Evolutionary conservation across 176 grass and related monocot species (phyloP), one percentile per base, ranked within the genome.

Genomic region (Poa pratensis): DNA sequence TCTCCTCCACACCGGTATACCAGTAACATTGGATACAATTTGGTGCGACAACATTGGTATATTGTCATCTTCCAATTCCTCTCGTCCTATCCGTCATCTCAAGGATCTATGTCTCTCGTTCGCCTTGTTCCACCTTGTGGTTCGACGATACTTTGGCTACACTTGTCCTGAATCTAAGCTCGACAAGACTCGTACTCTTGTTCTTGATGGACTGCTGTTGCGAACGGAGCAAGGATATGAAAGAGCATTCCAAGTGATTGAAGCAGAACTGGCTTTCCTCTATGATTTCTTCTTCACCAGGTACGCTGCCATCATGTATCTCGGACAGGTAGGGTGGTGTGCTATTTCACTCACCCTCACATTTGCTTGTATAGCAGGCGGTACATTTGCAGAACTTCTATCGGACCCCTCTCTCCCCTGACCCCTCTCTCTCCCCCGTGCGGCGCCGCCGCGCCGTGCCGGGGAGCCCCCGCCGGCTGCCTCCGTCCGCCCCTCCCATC

Each of bases 221-320:
- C 24, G 3, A 53, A 27, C 23, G 1, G 72, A 75, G 16, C 23
- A 75, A 12, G 72, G 32, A 14, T 32, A 49, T 18, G 46, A 75
- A 27, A 75, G 72, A 30, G 72, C 72, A 75, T 75, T 75, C 24
- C 24, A 53, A 18, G 72, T 75, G 72, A 75, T 75, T 49, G 72
- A 75, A 52, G 72, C 24, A 17, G 72, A 75, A 15, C 1, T 75
- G 7, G 72, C 46, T 6, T 75, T 75, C 8, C 0, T 75, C 46
- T 32, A 75, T 0, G 72, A 75, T 0, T 75, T 75, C 46, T 75
- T 75, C 46, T 75, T 75, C 72, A 75, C 72, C 72, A 75, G 28
- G 26, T 52, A 75, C 53, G 72, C 72, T 5, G 17, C 0, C 0
- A 75, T 75, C 0, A 75, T 53, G 72, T 75, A 27, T 27, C 1